These are phyloP conservation scores for Metrosideros polymorpha DNA, from an alignment of 441 rosid species.

Conservation along the genomic window DNA sequence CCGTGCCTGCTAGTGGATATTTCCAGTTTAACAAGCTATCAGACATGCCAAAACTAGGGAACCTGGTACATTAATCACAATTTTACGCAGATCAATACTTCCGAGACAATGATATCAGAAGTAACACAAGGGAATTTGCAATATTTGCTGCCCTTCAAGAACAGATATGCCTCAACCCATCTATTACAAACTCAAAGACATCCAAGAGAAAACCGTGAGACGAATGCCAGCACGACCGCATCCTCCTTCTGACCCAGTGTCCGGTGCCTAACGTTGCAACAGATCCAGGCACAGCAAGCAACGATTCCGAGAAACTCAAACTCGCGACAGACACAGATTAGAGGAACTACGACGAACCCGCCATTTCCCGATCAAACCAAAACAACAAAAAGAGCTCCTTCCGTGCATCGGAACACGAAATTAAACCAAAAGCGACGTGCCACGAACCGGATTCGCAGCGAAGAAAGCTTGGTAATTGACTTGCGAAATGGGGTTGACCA, in stretches of 20 bases:
- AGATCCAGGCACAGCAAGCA: background rate
- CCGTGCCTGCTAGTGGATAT: too few species aligned
- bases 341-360: background rate
- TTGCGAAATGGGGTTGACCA: background rate
- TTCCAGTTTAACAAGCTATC: background rate
- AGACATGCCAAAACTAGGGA: background rate
- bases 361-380: background rate
- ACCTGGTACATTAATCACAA: background rate
- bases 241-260: background rate
- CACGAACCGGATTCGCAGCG: background rate
- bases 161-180: background rate
- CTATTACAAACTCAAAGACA: background rate
- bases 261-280: background rate
- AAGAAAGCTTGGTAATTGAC: background rate
- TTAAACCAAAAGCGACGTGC: background rate
- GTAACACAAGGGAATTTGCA: background rate
- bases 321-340: background rate
- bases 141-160: background rate
- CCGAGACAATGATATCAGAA: background rate
- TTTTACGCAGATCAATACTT: background rate
- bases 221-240: background rate
- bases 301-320: background rate
- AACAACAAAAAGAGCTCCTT: background rate
- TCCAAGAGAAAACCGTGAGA: background rate
- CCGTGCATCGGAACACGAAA: background rate